Evolutionary conservation across 768 basidiomycete genomes (phyloP).

Genomic region (Kwoniella shandongensis): DNA sequence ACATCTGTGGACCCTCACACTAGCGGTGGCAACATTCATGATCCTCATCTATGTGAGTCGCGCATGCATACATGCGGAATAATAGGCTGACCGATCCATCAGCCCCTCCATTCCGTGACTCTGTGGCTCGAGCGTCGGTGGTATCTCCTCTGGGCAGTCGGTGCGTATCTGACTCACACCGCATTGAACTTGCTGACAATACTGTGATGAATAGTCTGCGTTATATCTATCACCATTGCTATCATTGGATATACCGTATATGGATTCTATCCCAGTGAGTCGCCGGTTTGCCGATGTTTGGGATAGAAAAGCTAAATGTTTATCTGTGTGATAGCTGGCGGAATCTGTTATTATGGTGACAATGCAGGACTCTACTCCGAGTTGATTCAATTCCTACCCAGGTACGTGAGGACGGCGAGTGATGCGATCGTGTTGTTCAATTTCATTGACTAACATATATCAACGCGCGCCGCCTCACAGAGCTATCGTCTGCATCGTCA

Average conservation of each 20-base stretch:
- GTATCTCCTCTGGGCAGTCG: conserved; percentile 41
- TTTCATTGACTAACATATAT: background rate
- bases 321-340: conserved; percentile 29
- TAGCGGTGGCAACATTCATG: conserved; percentile 52
- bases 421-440: too few relatives aligned
- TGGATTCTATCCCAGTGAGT: conserved; percentile 44
- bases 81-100: background rate
- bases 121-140: conserved; percentile 47
- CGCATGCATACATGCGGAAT: background rate
- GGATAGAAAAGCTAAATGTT: background rate
- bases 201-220: conserved; percentile 36
- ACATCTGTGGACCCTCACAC: conserved; percentile 53
- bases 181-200: background rate
- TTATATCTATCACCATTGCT: conserved; percentile 29
- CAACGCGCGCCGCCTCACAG: conserved; percentile 20
- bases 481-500: conserved; percentile 46
- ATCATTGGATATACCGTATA: conserved; percentile 43
- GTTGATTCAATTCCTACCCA: conserved; percentile 53
- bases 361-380: conserved; percentile 51
- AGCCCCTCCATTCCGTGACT: conserved; percentile 50
- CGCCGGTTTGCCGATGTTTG: background rate
- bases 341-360: conserved; percentile 48
- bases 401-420: conserved; percentile 18
- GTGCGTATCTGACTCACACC: conserved; percentile 14
- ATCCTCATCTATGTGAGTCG: conserved; percentile 52